A percentile compares a stretch with the other conserved stretches of the same genome.
Evolutionary conservation across 345 rosid species (phyloP).

Genomic region (Orychophragmus violaceus): DNA sequence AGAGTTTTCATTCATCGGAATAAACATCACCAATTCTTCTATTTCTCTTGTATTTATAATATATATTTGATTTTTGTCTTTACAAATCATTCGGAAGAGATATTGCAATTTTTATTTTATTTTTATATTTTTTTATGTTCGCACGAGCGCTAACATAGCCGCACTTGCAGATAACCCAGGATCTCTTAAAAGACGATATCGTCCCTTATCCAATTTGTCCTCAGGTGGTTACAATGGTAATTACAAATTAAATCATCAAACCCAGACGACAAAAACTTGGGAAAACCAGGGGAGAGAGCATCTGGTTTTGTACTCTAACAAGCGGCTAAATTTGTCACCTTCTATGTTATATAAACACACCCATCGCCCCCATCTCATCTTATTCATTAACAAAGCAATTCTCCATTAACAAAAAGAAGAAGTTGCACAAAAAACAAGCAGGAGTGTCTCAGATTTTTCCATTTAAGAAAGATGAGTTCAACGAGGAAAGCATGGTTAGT

Average conservation of each 20-base stretch:
- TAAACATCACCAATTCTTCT: no score
- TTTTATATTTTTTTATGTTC: neutral
- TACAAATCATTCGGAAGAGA: no score
- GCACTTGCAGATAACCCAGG: neutral
- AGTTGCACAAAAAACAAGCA: neutral
- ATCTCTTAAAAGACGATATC: neutral
- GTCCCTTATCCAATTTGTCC: neutral
- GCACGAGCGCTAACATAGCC: neutral
- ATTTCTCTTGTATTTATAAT: no score
- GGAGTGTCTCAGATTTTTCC: neutral
- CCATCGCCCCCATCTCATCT: neutral
- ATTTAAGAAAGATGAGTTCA: slow-evolving; percentile 18
- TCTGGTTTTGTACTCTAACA: slow-evolving; percentile 3
- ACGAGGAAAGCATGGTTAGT: slow-evolving; percentile 41
- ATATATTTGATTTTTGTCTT: no score
- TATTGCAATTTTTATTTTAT: neutral
- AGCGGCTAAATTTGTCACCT: neutral
- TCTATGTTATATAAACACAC: neutral
- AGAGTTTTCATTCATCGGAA: no score
- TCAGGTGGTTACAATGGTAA: neutral
- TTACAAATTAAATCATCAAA: neutral
- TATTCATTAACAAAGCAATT: neutral
- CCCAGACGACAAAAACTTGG: neutral
- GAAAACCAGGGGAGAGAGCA: slow-evolving; percentile 4
- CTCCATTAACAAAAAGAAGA: neutral